These are phyloP conservation scores for Sporisorium reilianum DNA, from an alignment of 1,284 basidiomycete species.

Conservation along the genomic window DNA sequence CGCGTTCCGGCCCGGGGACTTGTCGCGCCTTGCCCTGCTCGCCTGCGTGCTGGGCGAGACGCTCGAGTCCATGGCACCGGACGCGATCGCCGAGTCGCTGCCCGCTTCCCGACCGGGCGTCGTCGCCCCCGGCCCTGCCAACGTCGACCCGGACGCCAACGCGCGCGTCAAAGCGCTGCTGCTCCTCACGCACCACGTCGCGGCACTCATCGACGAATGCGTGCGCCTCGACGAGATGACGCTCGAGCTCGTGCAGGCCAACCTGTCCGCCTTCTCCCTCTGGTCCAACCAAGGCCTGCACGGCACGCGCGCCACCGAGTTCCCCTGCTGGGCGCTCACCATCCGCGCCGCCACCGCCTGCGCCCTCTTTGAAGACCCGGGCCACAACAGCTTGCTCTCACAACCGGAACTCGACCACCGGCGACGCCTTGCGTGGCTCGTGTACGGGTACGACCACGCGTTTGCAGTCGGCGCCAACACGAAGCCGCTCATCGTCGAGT, in stretches of 20 bases:
- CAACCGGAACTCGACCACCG: conserved; percentile 41
- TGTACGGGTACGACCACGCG: conserved; percentile 52
- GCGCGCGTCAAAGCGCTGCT: conserved; percentile 28
- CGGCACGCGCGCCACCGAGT: conserved; percentile 29
- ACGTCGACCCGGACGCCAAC: conserved; percentile 16
- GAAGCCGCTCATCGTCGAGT: conserved; percentile 41
- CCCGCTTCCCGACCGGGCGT: conserved; percentile 17
- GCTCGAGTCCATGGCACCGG: conserved; percentile 32
- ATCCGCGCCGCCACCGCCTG: conserved; percentile 37
- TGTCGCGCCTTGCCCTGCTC: conserved; percentile 38
- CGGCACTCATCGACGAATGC: conserved; percentile 43
- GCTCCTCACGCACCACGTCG: conserved; percentile 38
- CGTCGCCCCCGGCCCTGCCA: conserved; percentile 7
- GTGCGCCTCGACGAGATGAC: conserved; percentile 49
- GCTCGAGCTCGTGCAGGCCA: conserved; percentile 46
- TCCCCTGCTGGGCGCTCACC: conserved; percentile 46
- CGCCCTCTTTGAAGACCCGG: conserved; percentile 47
- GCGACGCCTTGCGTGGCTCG: conserved; percentile 45
- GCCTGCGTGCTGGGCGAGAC: conserved; percentile 43
- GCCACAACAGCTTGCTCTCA: conserved; percentile 2
- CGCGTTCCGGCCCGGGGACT: conserved; percentile 30
- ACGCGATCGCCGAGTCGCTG: conserved; percentile 16
- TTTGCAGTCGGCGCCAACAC: conserved; percentile 51
- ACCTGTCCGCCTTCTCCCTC: conserved; percentile 41
- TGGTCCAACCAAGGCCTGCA: conserved; percentile 50